A percentile compares a stretch with the other conserved stretches of the same genome.
Evolutionary conservation across 768 basidiomycete genomes (phyloP).

Genomic region (Russula virescens): DNA sequence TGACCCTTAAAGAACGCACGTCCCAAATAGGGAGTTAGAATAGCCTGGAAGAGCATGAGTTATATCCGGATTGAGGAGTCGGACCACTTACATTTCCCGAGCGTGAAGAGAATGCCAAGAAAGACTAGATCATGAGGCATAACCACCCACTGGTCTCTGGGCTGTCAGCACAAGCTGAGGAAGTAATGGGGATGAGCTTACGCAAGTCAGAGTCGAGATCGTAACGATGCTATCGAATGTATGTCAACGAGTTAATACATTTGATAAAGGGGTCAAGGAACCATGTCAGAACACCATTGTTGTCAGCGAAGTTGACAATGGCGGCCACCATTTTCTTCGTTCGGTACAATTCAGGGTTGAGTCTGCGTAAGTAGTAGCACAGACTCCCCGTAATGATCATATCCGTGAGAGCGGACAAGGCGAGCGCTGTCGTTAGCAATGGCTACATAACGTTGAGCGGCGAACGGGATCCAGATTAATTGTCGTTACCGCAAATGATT

Average conservation of each 20-base stretch:
- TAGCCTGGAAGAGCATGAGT: conserved; percentile 4
- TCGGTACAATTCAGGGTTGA: conserved; percentile 8
- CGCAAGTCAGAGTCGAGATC: conserved; percentile 8
- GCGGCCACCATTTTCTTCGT: conserved; percentile 15
- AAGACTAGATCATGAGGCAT: conserved; percentile 11
- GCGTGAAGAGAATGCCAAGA: conserved; percentile 17
- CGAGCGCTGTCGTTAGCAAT: conserved; percentile 9
- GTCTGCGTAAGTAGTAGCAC: conserved; percentile 18
- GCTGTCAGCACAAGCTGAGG: background rate
- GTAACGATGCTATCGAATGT: conserved; percentile 7
- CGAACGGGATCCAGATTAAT: background rate
- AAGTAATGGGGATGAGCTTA: background rate
- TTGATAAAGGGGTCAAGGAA: background rate
- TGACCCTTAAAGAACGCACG: conserved; percentile 1
- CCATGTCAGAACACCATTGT: conserved; percentile 20
- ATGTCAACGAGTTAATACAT: background rate
- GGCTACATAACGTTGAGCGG: background rate
- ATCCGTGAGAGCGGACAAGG: conserved; percentile 16
- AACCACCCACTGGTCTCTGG: conserved; percentile 8
- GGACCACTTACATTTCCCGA: conserved; percentile 15
- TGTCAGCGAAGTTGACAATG: conserved; percentile 14
- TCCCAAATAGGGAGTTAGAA: conserved; percentile 18
- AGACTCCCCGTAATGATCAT: conserved; percentile 9
- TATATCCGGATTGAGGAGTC: background rate
- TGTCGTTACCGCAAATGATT: conserved; percentile 1